Evolutionary conservation across 2,329 filamentous ascomycete species (phyloP), one percentile per base, ranked within the genome.

Genomic region (Drechslerella coelobrocha): DNA sequence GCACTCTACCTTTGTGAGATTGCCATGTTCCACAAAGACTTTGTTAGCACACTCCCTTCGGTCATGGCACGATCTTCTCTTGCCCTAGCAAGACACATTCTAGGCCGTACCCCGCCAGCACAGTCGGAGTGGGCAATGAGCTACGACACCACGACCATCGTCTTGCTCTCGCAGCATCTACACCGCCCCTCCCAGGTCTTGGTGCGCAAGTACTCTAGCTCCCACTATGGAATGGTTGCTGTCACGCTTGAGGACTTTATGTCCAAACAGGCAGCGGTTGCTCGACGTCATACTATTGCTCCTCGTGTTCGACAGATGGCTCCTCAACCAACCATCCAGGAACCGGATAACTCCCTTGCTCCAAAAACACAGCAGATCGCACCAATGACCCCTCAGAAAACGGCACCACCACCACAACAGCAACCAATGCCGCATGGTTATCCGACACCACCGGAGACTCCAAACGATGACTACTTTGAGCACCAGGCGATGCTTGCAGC

Each of bases 21-120:
- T 76, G 91, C 92, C 48, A 83, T 97, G 43, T 99, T 97, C 81
- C 91, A 97, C 82, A 90, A 93, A 77, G 94, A 97, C 74, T 99
- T 99, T 76, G 92, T 99, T 73, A 94, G 92, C 14, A 92, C 89
- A 61, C 89, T 89, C 77, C 92, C 94, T 19, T 96, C 93, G 0
- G 88, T 92, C 74, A 91, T 99, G 84, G 92, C 94, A 47, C 86
- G 91, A 74, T 89, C 92, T 45, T 91, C 92, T 9, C 83, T 97
- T 61, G 91, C 91, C 57, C 85, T 99, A 41, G 88, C 93, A 39
- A 85, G 92, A 73, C 93, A 90, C 77, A 91, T 99, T 73, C 85
- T 97, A 9, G 88, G 88, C 76, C 88, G 91, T 68, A 85, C 88
- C 41, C 68, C 74, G 23, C 75, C 75, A 41, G 72, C 68, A 63